Conservation (phyloP, 2,329 filamentous ascomycete genomes). For the Leptosphaerulina australis region DNA sequence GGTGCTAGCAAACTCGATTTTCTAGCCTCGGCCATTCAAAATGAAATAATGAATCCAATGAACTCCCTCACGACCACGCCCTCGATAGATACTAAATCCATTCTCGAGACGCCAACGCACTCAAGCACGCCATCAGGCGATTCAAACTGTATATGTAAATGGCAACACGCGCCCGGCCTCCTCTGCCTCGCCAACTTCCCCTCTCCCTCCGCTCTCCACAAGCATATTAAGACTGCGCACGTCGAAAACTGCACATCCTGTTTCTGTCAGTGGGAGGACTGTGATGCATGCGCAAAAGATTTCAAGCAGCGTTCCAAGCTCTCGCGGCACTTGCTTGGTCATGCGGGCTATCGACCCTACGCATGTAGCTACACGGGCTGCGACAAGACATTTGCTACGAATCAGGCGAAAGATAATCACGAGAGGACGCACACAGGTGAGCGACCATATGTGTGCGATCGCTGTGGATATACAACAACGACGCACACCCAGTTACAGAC, state of each 20-base stretch:
- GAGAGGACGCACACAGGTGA: conserved; percentile 48
- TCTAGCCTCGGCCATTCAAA: conserved; percentile 37
- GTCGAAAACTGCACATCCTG: conserved; percentile 45
- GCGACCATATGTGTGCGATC: conserved; percentile 45
- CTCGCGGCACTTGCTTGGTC: conserved; percentile 45
- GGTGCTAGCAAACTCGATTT: conserved; percentile 36
- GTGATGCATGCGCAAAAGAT: conserved; percentile 43
- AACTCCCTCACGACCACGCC: conserved; percentile 16
- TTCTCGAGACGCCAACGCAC: conserved; percentile 3
- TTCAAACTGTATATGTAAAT: conserved; percentile 39
- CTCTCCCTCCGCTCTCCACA: conserved; percentile 39
- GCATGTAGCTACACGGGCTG: conserved; percentile 45
- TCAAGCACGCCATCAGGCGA: conserved; percentile 17
- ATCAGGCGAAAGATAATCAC: conserved; percentile 51
- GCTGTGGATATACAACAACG: conserved; percentile 47
- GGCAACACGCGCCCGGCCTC: conserved; percentile 36
- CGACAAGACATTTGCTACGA: conserved; percentile 49
- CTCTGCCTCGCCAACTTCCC: conserved; percentile 41
- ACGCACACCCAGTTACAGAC: conserved; percentile 50
- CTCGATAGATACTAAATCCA: conserved; percentile 12
- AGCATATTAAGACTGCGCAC: conserved; percentile 45
- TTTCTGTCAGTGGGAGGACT: conserved; percentile 47
- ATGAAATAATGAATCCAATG: conserved; percentile 31
- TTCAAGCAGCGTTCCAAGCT: conserved; percentile 51
- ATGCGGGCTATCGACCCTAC: conserved; percentile 47